Base-by-base conservation (phyloP, 1,284 basidiomycete genomes). In the Cutaneotrichosporon mucoides region DNA sequence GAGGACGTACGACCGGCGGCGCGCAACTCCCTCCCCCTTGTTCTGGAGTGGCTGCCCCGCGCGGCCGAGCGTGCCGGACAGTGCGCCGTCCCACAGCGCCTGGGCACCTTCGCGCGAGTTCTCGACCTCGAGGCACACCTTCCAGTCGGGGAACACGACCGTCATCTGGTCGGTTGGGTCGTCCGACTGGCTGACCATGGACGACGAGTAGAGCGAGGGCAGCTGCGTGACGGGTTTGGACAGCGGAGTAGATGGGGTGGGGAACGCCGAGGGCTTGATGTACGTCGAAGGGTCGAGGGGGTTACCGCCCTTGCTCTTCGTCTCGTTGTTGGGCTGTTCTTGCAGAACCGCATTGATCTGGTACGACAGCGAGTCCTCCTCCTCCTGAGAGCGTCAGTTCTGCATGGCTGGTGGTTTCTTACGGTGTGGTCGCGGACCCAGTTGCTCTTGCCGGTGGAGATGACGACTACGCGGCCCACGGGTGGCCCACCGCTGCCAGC, bases 121-220 rank as follows among this genome's bases (percentile, higher is more conserved):
- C 37, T 84, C 82, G 13, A 94, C 84, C 54, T 86, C 86, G 5
- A 84, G 82, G 24, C 92, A 83, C 53, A 91, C 81, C 67, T 86
- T 91, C 81, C 88, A 96, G 77, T 97, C 93, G 5, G 93, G 93
- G 69, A 97, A 86, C 1, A 96, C 83, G 52, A 97, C 81, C 13
- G 91, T 87, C 0, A 88, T 88, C 62, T 80, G 74, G 61, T 90
- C 86, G 47, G 81, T 76, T 55, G 84, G 81, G 54, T 82, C 76
- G 66, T 87, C 84, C 51, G 81, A 80, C 71, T 92, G 89, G 66
- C 88, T 90, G 45, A 89, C 88, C 69, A 92, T 88, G 36, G 91
- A 82, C 52, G 93, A 86, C 6, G 88, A 86, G 57, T 90, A 82
- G 41, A 82, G 81, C 12, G 79, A 81, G 4, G 83, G 80, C 56